Percentiles rank a stretch among this genome's conserved stretches.
phyloP scores from a whole-genome alignment of 2,329 filamentous ascomycete species.

The Epichloe elymi region DNA sequence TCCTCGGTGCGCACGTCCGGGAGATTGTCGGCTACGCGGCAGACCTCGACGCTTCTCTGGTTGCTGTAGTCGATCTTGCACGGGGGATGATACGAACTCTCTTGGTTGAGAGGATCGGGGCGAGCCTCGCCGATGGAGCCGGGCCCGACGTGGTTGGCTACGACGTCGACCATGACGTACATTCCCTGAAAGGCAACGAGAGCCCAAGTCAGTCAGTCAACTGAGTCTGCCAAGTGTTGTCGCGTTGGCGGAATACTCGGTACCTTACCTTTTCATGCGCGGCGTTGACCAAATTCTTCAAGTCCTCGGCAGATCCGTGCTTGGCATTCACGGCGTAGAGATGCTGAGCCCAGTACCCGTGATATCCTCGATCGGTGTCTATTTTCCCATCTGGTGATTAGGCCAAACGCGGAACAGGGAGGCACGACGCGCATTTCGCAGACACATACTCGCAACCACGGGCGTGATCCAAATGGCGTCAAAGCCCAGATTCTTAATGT shows the following conservation, averaged over 20 bases:
- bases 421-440: no score
- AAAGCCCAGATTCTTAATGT: slow-evolving; percentile 49
- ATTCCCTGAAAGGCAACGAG: slow-evolving; percentile 12
- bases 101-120: slow-evolving; percentile 33
- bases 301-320: slow-evolving; percentile 45
- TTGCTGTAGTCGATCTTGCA: slow-evolving; percentile 45
- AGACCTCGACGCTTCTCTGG: slow-evolving; percentile 33
- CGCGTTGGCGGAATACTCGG: no score
- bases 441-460: slow-evolving; percentile 30
- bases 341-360: slow-evolving; percentile 42
- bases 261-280: slow-evolving; percentile 47
- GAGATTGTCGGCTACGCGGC: slow-evolving; percentile 39
- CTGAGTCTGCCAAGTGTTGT: no score
- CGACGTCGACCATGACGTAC: slow-evolving; percentile 49
- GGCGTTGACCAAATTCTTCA: slow-evolving; percentile 40
- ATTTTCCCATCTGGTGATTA: background rate
- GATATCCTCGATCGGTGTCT: slow-evolving; percentile 32
- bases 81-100: slow-evolving; percentile 47
- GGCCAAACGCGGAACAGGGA: background rate
- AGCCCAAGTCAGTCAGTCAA: no score
- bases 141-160: slow-evolving; percentile 44
- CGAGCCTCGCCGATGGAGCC: slow-evolving; percentile 32
- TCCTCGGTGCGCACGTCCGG: slow-evolving; percentile 48
- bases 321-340: slow-evolving; percentile 40
- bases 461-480: slow-evolving; percentile 47